Conservation (phyloP, 805 yeast genomes). For the Candida odintsovae region DNA sequence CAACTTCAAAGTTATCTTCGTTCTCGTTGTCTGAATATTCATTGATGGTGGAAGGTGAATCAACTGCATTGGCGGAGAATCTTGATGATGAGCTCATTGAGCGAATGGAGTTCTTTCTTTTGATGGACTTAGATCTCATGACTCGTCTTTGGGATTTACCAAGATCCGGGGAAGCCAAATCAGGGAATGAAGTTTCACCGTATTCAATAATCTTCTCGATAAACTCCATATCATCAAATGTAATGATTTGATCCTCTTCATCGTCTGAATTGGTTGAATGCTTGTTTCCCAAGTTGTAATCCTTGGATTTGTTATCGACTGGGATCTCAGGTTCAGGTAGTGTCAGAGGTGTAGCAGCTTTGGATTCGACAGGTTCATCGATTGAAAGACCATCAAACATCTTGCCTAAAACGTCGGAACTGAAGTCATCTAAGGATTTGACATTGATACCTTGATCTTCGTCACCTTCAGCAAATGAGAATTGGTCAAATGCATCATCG, state of each 20-base stretch:
- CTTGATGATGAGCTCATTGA: conserved; percentile 23
- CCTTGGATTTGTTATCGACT: background rate
- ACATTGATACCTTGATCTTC: conserved; percentile 16
- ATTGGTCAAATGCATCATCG: conserved; percentile 8
- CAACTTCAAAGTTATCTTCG: conserved; percentile 9
- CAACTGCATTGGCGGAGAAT: conserved; percentile 6
- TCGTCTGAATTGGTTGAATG: conserved; percentile 5
- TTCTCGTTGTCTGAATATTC: background rate
- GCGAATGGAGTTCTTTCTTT: conserved; percentile 29
- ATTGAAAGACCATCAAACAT: conserved; percentile 11
- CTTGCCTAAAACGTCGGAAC: conserved; percentile 7
- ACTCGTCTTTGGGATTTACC: conserved; percentile 25
- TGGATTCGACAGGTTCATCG: background rate
- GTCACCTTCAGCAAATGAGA: conserved; percentile 23
- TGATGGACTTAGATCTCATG: conserved; percentile 30
- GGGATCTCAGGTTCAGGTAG: background rate
- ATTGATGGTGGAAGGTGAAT: background rate
- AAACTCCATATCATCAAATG: conserved; percentile 30
- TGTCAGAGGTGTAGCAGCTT: background rate
- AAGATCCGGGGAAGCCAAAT: conserved; percentile 24
- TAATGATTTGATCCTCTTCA: conserved; percentile 8
- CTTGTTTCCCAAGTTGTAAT: conserved; percentile 6
- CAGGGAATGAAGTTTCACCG: conserved; percentile 36
- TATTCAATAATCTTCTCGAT: conserved; percentile 33
- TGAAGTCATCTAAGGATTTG: conserved; percentile 5